phyloP scores from a whole-genome alignment of 257 asterid genomes.

The Ilex asprella region DNA sequence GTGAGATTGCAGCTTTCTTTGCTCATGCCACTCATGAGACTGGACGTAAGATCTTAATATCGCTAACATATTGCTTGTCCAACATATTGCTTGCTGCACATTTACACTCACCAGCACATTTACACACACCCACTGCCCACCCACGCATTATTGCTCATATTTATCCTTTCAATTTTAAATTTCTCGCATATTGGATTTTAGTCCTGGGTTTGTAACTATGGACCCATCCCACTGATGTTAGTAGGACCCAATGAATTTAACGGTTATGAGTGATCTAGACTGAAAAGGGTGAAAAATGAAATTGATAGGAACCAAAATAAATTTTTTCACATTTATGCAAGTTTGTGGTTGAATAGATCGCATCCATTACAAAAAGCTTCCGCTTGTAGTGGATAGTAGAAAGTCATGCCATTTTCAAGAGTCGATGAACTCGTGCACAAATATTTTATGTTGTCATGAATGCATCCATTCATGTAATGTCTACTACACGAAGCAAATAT shows the following conservation, averaged over 20 bases:
- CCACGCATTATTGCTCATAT: background rate
- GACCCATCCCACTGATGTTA: background rate
- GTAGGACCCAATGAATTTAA: background rate
- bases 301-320: too few species aligned
- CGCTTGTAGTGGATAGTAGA: background rate
- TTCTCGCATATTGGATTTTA: background rate
- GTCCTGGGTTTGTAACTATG: background rate
- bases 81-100: background rate
- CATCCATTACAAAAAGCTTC: background rate
- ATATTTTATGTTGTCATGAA: too few species aligned
- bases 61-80: too few species aligned
- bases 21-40: conserved; percentile 54
- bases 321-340: too few species aligned
- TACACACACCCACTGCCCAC: background rate
- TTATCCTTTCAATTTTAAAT: background rate
- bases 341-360: background rate
- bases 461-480: background rate
- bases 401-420: background rate
- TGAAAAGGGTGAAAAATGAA: too few species aligned
- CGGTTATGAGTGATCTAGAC: background rate
- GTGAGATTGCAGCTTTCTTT: conserved; percentile 50
- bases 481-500: background rate
- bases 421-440: background rate
- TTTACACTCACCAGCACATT: background rate
- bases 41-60: conserved; percentile 28